Evolutionary conservation across 108 stramenopile genomes (phyloP).

Genomic region (Nitzschia sp.): DNA sequence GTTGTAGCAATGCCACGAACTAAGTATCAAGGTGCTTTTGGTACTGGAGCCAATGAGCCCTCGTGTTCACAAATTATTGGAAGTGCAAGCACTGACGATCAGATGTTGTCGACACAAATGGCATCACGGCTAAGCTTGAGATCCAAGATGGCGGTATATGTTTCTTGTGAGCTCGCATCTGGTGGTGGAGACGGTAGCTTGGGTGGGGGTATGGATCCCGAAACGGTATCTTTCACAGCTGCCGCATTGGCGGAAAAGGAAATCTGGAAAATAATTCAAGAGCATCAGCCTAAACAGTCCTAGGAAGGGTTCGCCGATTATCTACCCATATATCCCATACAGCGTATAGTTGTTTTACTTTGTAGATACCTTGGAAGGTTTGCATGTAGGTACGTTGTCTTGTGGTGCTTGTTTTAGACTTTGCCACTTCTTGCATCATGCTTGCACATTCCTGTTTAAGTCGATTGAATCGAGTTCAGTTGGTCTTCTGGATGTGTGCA

Average conservation of each 20-base stretch:
- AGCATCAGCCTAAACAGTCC: neutral
- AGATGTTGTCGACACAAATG: constrained; percentile 64
- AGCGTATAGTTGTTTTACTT: too few relatives aligned
- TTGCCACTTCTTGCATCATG: too few relatives aligned
- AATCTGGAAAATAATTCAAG: constrained; percentile 35
- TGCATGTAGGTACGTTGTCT: too few relatives aligned
- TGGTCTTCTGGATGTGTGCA: too few relatives aligned
- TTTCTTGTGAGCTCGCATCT: constrained; percentile 57
- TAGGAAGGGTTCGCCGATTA: too few relatives aligned
- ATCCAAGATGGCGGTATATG: constrained; percentile 61
- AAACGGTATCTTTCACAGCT: constrained; percentile 38
- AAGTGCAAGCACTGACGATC: constrained; percentile 58
- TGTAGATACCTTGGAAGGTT: too few relatives aligned
- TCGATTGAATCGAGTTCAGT: too few relatives aligned
- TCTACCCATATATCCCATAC: too few relatives aligned
- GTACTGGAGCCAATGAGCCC: constrained; percentile 23
- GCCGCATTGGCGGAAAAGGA: constrained; percentile 71
- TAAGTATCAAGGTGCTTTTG: constrained; percentile 44
- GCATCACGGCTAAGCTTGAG: constrained; percentile 53
- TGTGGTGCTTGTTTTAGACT: too few relatives aligned
- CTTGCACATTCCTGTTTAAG: too few relatives aligned
- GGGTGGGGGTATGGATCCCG: constrained; percentile 31
- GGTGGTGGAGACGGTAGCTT: constrained; percentile 9
- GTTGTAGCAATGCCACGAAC: constrained; percentile 66
- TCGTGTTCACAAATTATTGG: constrained; percentile 67